Conservation (phyloP, 1,284 basidiomycete genomes). For the Gomphus bonarii region DNA sequence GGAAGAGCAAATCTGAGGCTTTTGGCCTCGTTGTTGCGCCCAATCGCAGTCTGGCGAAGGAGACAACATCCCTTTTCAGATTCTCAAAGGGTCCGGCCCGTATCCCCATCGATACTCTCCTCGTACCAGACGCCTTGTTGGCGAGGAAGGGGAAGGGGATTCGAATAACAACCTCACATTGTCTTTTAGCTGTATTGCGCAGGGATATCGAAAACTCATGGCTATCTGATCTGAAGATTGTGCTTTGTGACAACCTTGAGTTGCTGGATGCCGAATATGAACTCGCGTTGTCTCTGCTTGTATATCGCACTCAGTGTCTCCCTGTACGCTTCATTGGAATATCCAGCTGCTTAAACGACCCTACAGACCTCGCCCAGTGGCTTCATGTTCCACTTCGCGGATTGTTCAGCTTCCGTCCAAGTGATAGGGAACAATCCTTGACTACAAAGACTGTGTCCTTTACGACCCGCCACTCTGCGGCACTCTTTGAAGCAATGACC, state of each 20-base stretch:
- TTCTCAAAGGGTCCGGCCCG: neutral
- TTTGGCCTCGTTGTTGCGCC: conserved; percentile 47
- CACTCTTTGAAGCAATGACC: conserved; percentile 85
- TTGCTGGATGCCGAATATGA: conserved; percentile 80
- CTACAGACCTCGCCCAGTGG: conserved; percentile 77
- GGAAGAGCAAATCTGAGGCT: conserved; percentile 24
- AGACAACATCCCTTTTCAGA: conserved; percentile 4
- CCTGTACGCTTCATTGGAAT: conserved; percentile 74
- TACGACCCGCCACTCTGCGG: conserved; percentile 78
- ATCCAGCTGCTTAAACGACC: conserved; percentile 72
- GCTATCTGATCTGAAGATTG: conserved; percentile 44
- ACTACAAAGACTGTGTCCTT: conserved; percentile 67
- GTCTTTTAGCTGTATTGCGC: conserved; percentile 36
- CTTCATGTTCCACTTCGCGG: conserved; percentile 58
- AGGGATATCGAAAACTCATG: conserved; percentile 18
- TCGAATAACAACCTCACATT: conserved; percentile 42
- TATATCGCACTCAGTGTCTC: conserved; percentile 46
- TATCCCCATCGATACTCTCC: conserved; percentile 35
- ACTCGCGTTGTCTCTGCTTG: conserved; percentile 62
- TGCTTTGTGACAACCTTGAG: conserved; percentile 84
- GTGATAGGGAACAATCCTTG: conserved; percentile 77
- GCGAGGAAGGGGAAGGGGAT: conserved; percentile 31
- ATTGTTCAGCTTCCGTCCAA: conserved; percentile 74
- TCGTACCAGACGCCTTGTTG: conserved; percentile 23
- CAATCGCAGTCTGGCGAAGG: conserved; percentile 14